Evolutionary conservation across 352 stramenopile genomes (phyloP), one percentile per base, ranked within the genome.

Genomic region (Elongisporangium prolatum): DNA sequence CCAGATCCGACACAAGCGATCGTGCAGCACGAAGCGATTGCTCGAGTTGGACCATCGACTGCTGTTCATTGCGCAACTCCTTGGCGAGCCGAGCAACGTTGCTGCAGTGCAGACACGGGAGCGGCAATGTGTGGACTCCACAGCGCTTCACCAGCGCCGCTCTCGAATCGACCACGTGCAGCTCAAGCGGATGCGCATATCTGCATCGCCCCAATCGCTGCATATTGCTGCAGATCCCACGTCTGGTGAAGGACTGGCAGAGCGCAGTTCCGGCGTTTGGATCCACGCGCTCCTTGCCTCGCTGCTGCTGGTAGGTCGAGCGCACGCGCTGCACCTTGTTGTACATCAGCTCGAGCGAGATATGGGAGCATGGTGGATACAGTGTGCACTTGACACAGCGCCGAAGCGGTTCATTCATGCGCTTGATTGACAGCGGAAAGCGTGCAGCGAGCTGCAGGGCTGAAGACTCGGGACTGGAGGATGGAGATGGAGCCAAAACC

Each of bases 381-480:
- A 93, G 61, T 38, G 80, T 93, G 50, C 83, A 93, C 25, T 86
- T 75, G 5, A 63, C 71, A 48, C 80, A 93, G 1, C 83, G 69
- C 4, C 77, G 75, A 9, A 89, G 64, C 1, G 78, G 83, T 25
- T 79, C 67, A 18, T 57, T 86, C 71, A 93, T 80, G 14, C 63
- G 62, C 21, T 83, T 17, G 34, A 93, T 80, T 4, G 76, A 86
- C 4, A 93, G 69, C 5, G 73, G 68, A 28, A 84, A 89, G 20
- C 75, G 63, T n/a, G n/a, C n/a, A 1, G 62, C 28, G 28, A 40
- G 72, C 18, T 68, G 58, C 13, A 50, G 52, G 0, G 50, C 13
- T 18, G 49, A 34, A 25, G n/a, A 50, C 17, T 34, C 13, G 22
- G 22, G 48, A 14, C 0, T 47, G 3, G 44, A 4, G 58, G 44